Conservation (phyloP, 2,329 filamentous ascomycete species). For the Fusarium robinianum region DNA sequence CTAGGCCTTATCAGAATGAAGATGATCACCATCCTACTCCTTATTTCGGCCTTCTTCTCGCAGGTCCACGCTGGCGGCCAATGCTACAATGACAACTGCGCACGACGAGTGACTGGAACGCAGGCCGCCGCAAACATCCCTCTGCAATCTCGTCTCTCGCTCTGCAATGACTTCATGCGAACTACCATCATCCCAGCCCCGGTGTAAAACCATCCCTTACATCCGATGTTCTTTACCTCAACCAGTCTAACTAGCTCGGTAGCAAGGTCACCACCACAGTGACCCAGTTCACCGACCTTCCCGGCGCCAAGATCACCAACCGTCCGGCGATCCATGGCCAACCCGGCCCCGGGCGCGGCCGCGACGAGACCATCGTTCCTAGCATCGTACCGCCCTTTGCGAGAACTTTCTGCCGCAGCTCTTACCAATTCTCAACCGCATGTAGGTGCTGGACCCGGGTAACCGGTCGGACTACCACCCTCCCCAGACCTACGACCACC, state of each 20-base stretch:
- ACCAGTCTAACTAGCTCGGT: slow-evolving; percentile 3
- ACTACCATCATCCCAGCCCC: slow-evolving; percentile 17
- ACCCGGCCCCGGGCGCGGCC: neutral
- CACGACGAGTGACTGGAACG: slow-evolving; percentile 24
- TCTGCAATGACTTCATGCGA: slow-evolving; percentile 19
- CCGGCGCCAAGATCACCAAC: neutral
- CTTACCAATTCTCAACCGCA: slow-evolving; percentile 23
- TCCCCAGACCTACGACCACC: slow-evolving; percentile 19
- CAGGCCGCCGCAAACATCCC: slow-evolving; percentile 16
- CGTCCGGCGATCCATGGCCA: neutral
- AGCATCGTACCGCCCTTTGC: slow-evolving; percentile 16
- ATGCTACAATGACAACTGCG: slow-evolving; percentile 23
- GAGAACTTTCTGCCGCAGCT: slow-evolving; percentile 6
- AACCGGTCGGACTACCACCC: slow-evolving; percentile 16
- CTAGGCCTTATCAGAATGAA: neutral
- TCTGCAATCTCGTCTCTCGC: slow-evolving; percentile 15
- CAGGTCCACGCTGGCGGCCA: slow-evolving; percentile 1
- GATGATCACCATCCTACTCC: slow-evolving; percentile 12
- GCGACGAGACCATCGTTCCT: slow-evolving; percentile 6
- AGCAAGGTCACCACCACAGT: slow-evolving; percentile 20
- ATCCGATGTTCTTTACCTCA: neutral
- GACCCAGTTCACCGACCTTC: slow-evolving; percentile 13
- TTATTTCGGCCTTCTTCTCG: slow-evolving; percentile 1
- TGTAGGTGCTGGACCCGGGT: slow-evolving; percentile 24
- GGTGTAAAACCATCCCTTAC: slow-evolving; percentile 14